Evolutionary conservation across 495 filamentous ascomycete species (phyloP).

Genomic region (Xylaria castorea): DNA sequence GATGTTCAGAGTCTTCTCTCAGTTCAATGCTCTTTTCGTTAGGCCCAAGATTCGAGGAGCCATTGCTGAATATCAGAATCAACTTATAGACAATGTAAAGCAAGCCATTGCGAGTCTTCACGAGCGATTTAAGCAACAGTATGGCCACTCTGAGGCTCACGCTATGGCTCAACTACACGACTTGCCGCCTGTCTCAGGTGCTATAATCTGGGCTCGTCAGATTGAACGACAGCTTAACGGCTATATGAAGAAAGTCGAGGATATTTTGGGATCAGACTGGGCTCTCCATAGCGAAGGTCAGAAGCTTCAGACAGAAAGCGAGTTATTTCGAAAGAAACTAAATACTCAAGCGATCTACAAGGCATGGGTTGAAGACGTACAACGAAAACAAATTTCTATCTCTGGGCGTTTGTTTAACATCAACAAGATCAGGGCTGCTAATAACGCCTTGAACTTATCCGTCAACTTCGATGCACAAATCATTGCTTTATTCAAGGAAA

Average conservation of each 20-base stretch:
- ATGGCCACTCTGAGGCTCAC: constrained; percentile 96
- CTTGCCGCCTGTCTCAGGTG: constrained; percentile 91
- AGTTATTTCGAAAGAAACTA: constrained; percentile 92
- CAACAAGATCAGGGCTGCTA: constrained; percentile 80
- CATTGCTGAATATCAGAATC: constrained; percentile 95
- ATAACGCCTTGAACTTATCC: constrained; percentile 81
- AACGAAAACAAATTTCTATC: constrained; percentile 84
- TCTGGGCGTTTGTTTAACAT: constrained; percentile 91
- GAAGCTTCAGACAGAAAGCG: constrained; percentile 86
- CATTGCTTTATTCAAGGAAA: constrained; percentile 97
- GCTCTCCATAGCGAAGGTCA: constrained; percentile 92
- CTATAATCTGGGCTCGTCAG: constrained; percentile 95
- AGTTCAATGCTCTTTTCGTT: constrained; percentile 98
- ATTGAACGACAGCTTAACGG: constrained; percentile 93
- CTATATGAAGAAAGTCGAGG: constrained; percentile 98
- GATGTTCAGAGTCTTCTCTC: constrained; percentile 99
- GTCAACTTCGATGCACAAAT: constrained; percentile 98
- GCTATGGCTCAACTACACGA: constrained; percentile 97
- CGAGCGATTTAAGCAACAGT: constrained; percentile 97
- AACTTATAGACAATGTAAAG: constrained; percentile 97
- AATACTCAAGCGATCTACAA: constrained; percentile 93
- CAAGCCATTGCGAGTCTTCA: constrained; percentile 91
- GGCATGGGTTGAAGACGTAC: constrained; percentile 91
- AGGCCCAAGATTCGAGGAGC: constrained; percentile 96
- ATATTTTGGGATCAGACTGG: constrained; percentile 94